Base-by-base conservation (phyloP, 352 stramenopile genomes). In the Phytopythium montanum region DNA sequence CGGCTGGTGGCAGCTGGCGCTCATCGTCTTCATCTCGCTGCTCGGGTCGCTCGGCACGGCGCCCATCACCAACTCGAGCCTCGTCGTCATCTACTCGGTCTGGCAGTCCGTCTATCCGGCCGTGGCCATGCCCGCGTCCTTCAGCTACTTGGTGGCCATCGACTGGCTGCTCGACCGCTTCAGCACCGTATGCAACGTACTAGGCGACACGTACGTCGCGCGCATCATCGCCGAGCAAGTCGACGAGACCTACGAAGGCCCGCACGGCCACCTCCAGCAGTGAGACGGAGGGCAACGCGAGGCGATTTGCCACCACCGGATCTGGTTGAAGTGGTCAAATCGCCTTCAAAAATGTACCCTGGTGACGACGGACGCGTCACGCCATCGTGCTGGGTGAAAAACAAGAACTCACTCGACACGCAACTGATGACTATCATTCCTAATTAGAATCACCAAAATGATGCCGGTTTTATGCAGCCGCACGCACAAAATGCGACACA, bases 21-120 rank as follows among this genome's bases (percentile, higher is more conserved):
- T 92, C 54, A 83, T 90, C 57, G 69, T 76, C 44, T 48, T 92
- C 16, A 66, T 90, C 42, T 87, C 78, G 28, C 59, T 89, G 26
- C 66, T 93, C 34, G 75, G 72, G 33, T 88, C 81, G 14, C 69
- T 88, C 46, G 73, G 78, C 31, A 70, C 79, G 10, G 77, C 83
- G 10, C 83, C 83, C 2, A 85, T 91, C 62, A 81, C 83, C 23
- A 89, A 87, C 54, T 76, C 72, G 34, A 81, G 77, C 3, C 69
- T 93, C 21, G 77, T 91, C 31, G 85, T 91, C 68, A 68, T 91
- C 36, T 85, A 87, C 68, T 89, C 83, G 48, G 79, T 90, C 59
- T 90, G 81, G 76, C 74, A 73, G 56, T 84, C 83, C 56, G 79
- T 89, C 49, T 91, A 87, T 51, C 72, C 78, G n/a, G 62, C 51